A percentile compares a stretch with the other conserved stretches of the same genome.
Evolutionary conservation across 2,329 filamentous ascomycete genomes (phyloP).

Genomic region (Penicillium sp.): DNA sequence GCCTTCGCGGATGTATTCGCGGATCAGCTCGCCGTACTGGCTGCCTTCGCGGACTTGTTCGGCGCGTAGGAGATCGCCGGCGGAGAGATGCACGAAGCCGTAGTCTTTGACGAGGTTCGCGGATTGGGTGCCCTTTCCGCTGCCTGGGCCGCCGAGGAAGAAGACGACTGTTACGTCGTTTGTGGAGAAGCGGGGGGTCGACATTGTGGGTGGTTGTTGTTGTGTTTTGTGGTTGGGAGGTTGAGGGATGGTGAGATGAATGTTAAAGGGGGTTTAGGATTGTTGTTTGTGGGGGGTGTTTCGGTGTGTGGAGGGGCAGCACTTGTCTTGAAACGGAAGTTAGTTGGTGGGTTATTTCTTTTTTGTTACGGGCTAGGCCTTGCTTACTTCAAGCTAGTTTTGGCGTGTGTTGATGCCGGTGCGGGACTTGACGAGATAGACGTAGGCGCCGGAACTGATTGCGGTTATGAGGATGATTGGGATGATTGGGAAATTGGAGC

Average conservation of each 20-base stretch:
- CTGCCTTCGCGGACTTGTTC: constrained; percentile 86
- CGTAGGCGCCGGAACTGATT: constrained; percentile 52
- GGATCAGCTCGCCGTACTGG: constrained; percentile 90
- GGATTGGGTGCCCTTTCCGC: constrained; percentile 96
- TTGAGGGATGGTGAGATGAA: neutral
- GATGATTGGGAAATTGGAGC: constrained; percentile 43
- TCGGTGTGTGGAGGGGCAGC: constrained; percentile 39
- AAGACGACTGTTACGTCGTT: constrained; percentile 89
- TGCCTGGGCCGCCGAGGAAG: constrained; percentile 91
- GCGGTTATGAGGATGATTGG: constrained; percentile 48
- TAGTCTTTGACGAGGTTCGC: constrained; percentile 81
- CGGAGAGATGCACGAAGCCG: constrained; percentile 88
- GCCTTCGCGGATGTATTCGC: constrained; percentile 88
- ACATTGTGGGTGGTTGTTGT: constrained; percentile 22
- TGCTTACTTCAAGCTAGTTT: constrained; percentile 13
- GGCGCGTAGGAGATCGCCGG: constrained; percentile 87
- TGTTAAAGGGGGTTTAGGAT: neutral
- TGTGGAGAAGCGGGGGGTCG: constrained; percentile 71
- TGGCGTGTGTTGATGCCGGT: constrained; percentile 26
- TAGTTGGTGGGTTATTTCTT: neutral
- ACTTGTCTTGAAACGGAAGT: constrained; percentile 5
- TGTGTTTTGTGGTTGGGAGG: neutral
- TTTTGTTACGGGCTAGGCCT: constrained; percentile 1
- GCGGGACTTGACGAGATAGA: constrained; percentile 52
- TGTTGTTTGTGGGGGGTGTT: constrained; percentile 50